Base-by-base conservation (phyloP, 768 basidiomycete species). In the Pleurotus citrinopileatus region DNA sequence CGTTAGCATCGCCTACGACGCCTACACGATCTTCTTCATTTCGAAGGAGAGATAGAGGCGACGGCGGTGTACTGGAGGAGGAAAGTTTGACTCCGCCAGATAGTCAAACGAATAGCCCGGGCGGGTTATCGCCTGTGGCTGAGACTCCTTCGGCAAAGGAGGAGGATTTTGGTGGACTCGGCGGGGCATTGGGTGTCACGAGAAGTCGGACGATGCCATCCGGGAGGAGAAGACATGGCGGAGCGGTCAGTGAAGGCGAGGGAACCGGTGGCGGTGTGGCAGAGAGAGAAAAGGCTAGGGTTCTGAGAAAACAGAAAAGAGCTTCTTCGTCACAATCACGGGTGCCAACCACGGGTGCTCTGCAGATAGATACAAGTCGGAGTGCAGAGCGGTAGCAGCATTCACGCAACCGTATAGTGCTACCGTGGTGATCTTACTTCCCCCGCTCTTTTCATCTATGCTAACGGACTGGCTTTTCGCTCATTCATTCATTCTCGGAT, bases 121-220 rank as follows among this genome's bases (percentile, higher is more conserved):
- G 70, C 4, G 70, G 69, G 28, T 75, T 82, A 42, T 73, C 81
- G 34, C 78, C 83, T 8, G 77, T 80, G 19, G 60, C 66, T 13
- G 81, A 84, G 60, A 64, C 72, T 43, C 71, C 78, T 25, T 56
- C 66, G 32, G 63, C 70, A 26, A 65, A 61, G 26, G 48, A 63
- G 32, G 55, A 56, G 25, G 71, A 60, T 36, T 66, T 65, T 46
- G 70, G 63, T 32, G 32, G 9, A n/a, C 63, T 64, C 6, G 57
- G 51, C n/a, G 64, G 67, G 7, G 64, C 71, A 2, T 68, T 70
- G 12, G 74, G 73, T 20, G 72, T 86, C 22, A 73, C 71, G 45
- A 76, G 88, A 22, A 87, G 88, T 62, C 77, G 82, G 53, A 91
- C 88, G 32, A 53, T 91, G 42, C 88, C 88, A 1, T 74, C 78